phyloP scores from a whole-genome alignment of 176 grass and related monocot species.

The Oryza meridionalis region DNA sequence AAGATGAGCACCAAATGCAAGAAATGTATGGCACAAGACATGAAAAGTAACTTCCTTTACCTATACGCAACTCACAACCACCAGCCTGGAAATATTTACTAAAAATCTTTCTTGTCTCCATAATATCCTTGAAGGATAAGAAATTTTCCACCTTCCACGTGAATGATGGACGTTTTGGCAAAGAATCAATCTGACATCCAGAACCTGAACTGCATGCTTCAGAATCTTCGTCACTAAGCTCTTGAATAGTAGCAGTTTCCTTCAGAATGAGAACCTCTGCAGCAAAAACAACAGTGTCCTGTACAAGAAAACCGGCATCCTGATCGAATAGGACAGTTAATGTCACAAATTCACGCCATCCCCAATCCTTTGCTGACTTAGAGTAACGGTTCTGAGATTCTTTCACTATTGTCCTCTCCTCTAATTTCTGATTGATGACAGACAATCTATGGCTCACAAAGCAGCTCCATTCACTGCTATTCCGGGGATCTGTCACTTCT shows the following conservation, averaged over 20 bases:
- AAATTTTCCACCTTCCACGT: slow-evolving; percentile 99
- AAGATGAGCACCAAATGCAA: slow-evolving; percentile 32
- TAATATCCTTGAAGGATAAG: slow-evolving; percentile 95
- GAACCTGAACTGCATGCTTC: slow-evolving; percentile 54
- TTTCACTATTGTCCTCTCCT: slow-evolving; percentile 85
- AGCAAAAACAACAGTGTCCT: slow-evolving; percentile 86
- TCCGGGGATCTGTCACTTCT: slow-evolving; percentile 90
- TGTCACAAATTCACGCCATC: slow-evolving; percentile 96
- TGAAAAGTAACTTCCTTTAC: slow-evolving; percentile 45
- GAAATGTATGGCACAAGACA: slow-evolving; percentile 29
- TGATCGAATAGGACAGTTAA: slow-evolving; percentile 95
- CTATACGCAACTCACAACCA: slow-evolving; percentile 98
- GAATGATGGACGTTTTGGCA: slow-evolving; percentile 63
- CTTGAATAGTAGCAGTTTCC: slow-evolving; percentile 81
- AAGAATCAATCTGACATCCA: slow-evolving; percentile 60
- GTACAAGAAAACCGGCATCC: slow-evolving; percentile 87
- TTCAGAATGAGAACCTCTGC: slow-evolving; percentile 94
- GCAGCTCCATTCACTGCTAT: slow-evolving; percentile 88
- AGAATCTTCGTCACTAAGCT: slow-evolving; percentile 54
- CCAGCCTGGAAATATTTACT: slow-evolving; percentile 97
- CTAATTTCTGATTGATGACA: slow-evolving; percentile 88
- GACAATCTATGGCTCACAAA: slow-evolving; percentile 96
- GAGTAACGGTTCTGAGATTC: slow-evolving; percentile 99
- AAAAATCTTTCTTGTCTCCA: slow-evolving; percentile 97
- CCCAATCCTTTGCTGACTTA: slow-evolving; percentile 97